Evolutionary conservation across 2,329 filamentous ascomycete genomes (phyloP).

Genomic region (Colletotrichum lentis): DNA sequence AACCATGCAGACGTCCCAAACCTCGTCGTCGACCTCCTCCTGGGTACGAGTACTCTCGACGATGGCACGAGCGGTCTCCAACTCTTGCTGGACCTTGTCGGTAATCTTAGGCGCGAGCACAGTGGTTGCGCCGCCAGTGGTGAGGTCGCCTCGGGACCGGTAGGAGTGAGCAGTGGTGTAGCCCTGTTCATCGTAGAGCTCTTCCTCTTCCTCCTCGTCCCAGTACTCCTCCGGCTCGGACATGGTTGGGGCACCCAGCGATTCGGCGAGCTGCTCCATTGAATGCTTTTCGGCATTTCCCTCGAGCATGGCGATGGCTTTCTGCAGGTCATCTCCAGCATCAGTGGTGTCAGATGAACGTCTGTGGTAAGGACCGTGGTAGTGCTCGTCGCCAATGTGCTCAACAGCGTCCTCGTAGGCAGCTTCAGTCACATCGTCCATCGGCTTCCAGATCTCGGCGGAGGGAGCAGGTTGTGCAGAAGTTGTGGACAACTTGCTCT

Average conservation of each 20-base stretch:
- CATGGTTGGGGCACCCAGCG: conserved; percentile 27
- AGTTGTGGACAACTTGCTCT: conserved; percentile 51
- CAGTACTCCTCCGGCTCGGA: conserved; percentile 72
- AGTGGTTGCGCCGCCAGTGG: conserved; percentile 59
- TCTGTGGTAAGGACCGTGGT: conserved; percentile 23
- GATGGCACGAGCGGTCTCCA: conserved; percentile 69
- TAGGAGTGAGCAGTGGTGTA: conserved; percentile 81
- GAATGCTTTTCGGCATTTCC: conserved; percentile 9
- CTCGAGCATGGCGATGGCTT: conserved; percentile 14
- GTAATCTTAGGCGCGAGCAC: conserved; percentile 78
- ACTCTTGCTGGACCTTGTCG: conserved; percentile 73
- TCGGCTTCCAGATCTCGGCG: conserved; percentile 33
- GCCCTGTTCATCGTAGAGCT: conserved; percentile 69
- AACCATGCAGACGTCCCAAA: conserved; percentile 96
- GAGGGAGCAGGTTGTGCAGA: conserved; percentile 1
- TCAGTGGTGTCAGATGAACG: conserved; percentile 25
- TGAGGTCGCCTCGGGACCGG: conserved; percentile 74
- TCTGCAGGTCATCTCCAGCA: conserved; percentile 16
- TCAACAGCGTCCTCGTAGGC: conserved; percentile 58
- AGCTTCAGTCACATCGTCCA: conserved; percentile 52
- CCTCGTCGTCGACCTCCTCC: conserved; percentile 87
- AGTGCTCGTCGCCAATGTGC: conserved; percentile 45
- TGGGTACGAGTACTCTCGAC: conserved; percentile 71
- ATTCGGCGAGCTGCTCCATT: conserved; percentile 26
- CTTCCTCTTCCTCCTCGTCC: conserved; percentile 78